Evolutionary conservation across 768 basidiomycete species (phyloP).

Genomic region (Ephemerocybe angulata): DNA sequence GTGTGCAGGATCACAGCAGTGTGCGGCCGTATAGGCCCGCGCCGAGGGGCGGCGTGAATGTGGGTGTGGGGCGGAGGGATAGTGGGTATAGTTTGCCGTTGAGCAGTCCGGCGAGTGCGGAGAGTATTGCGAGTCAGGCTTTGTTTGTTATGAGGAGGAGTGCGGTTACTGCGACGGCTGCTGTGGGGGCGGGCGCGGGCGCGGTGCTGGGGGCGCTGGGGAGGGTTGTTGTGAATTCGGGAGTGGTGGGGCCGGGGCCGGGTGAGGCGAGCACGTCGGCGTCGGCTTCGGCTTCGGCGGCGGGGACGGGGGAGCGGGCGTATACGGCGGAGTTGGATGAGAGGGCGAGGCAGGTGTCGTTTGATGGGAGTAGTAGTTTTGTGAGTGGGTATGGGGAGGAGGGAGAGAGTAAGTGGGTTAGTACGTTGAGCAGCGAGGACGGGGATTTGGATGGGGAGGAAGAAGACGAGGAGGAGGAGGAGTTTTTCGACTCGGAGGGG

Average conservation of each 20-base stretch:
- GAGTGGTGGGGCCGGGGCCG: not conserved
- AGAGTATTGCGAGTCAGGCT: not conserved
- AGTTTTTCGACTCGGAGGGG: conserved; percentile 29
- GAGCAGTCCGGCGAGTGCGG: conserved; percentile 3
- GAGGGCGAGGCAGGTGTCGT: not conserved
- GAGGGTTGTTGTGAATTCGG: too few relatives aligned
- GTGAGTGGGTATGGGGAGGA: conserved; percentile 10
- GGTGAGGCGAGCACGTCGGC: not conserved
- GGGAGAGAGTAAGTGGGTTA: conserved; percentile 3
- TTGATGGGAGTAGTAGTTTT: conserved; percentile 9
- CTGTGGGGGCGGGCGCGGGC: not conserved
- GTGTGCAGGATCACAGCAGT: conserved; percentile 13
- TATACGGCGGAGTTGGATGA: not conserved
- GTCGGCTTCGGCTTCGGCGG: not conserved
- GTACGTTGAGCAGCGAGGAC: conserved; percentile 2
- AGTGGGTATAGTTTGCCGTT: not conserved
- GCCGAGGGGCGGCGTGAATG: not conserved
- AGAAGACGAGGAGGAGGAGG: conserved; percentile 17
- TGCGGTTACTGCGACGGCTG: not conserved
- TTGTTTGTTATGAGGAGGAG: not conserved
- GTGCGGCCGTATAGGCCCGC: not conserved
- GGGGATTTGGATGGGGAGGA: not conserved
- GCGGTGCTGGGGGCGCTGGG: conserved; percentile 1
- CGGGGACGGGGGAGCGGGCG: not conserved
- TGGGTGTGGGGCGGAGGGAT: not conserved